These are phyloP conservation scores for Lagenidium giganteum DNA, from an alignment of 352 stramenopile genomes.

Conservation along the genomic window DNA sequence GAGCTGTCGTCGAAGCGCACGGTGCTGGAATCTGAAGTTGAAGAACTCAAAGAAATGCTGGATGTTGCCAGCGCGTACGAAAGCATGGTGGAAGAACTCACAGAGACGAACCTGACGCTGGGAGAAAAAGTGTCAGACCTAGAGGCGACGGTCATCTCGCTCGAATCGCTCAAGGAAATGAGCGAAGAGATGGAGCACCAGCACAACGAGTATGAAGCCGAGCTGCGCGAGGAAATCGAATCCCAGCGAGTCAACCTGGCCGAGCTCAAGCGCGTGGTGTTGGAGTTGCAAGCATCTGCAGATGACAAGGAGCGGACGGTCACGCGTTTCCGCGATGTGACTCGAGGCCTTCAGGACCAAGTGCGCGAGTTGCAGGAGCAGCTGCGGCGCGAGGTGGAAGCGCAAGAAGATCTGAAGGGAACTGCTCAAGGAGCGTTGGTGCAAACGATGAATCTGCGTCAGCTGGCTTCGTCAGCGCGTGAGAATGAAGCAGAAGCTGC, in stretches of 20 bases:
- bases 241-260: slow-evolving; percentile 39
- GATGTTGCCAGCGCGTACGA: slow-evolving; percentile 86
- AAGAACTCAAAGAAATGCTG: slow-evolving; percentile 85
- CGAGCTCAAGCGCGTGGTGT: slow-evolving; percentile 45
- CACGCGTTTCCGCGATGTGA: slow-evolving; percentile 68
- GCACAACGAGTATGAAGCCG: slow-evolving; percentile 74
- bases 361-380: slow-evolving; percentile 69
- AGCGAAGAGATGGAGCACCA: slow-evolving; percentile 88
- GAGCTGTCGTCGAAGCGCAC: slow-evolving; percentile 44
- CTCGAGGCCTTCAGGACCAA: slow-evolving; percentile 58
- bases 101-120: slow-evolving; percentile 83
- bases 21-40: slow-evolving; percentile 51
- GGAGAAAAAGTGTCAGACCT: slow-evolving; percentile 79
- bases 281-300: slow-evolving; percentile 46
- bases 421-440: slow-evolving; percentile 67
- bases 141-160: slow-evolving; percentile 58
- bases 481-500: slow-evolving; percentile 65
- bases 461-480: slow-evolving; percentile 44
- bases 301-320: slow-evolving; percentile 83
- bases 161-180: slow-evolving; percentile 80
- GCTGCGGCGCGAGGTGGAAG: slow-evolving; percentile 62
- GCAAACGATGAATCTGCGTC: slow-evolving; percentile 68
- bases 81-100: slow-evolving; percentile 84
- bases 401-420: slow-evolving; percentile 69
- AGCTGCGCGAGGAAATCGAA: slow-evolving; percentile 70